Evolutionary conservation across 1,284 basidiomycete species (phyloP).

Genomic region (Ganoderma meredithae): DNA sequence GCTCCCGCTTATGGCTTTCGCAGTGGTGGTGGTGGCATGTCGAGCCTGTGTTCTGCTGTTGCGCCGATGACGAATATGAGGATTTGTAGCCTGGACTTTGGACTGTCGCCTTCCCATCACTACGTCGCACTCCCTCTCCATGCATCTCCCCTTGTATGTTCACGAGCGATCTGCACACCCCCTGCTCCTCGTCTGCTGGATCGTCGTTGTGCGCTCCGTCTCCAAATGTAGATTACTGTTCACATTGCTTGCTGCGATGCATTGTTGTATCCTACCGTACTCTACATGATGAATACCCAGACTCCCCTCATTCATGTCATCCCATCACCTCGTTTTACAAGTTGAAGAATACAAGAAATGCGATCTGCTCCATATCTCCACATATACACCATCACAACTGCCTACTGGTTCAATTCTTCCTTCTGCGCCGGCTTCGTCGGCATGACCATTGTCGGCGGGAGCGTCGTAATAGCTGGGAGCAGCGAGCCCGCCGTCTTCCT

Average conservation of each 20-base stretch:
- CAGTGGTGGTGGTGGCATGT: constrained; percentile 86
- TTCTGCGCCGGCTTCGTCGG: constrained; percentile 41
- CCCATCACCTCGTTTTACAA: background rate
- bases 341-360: constrained; percentile 15
- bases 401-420: constrained; percentile 17
- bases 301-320: constrained; percentile 9
- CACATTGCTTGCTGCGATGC: constrained; percentile 9
- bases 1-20: background rate
- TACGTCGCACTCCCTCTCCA: constrained; percentile 7
- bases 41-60: constrained; percentile 68
- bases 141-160: constrained; percentile 9
- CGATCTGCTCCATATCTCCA: background rate
- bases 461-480: constrained; percentile 80
- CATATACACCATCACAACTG: background rate
- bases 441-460: constrained; percentile 88
- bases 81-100: constrained; percentile 33
- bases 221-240: constrained; percentile 26
- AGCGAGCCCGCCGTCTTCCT: constrained; percentile 71
- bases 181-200: background rate
- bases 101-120: background rate
- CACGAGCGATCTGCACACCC: constrained; percentile 4
- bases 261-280: constrained; percentile 30
- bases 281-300: constrained; percentile 26
- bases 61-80: constrained; percentile 46
- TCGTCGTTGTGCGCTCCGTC: background rate